Conservation (phyloP, 2,329 filamentous ascomycete species). For the Paraphoma sp. region DNA sequence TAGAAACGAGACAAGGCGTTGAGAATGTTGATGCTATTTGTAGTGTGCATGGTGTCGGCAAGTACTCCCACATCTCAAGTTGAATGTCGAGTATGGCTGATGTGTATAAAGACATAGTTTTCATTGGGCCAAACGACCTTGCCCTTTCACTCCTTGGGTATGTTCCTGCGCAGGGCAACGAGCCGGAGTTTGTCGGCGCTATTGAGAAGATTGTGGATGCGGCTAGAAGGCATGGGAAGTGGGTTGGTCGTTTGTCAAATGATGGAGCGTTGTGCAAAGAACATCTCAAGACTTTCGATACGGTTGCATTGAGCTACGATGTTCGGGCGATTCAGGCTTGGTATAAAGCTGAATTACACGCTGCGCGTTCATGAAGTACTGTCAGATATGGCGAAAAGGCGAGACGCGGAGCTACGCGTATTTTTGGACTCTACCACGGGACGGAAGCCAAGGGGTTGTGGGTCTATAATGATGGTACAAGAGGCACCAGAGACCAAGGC, state of each 20-base stretch:
- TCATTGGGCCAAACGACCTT: constrained; percentile 71
- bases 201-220: constrained; percentile 60
- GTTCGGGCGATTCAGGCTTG: constrained; percentile 59
- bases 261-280: constrained; percentile 50
- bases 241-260: constrained; percentile 62
- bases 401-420: too few species aligned
- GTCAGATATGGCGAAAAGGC: too few species aligned
- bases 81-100: neutral
- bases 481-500: too few species aligned
- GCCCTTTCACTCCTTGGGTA: constrained; percentile 63
- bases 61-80: neutral
- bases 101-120: constrained; percentile 61
- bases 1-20: constrained; percentile 70
- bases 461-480: too few species aligned
- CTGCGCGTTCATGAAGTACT: constrained; percentile 12
- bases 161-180: constrained; percentile 60
- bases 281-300: constrained; percentile 49
- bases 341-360: constrained; percentile 47
- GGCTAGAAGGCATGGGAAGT: constrained; percentile 68
- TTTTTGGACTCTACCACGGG: too few species aligned
- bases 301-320: constrained; percentile 55
- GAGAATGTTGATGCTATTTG: constrained; percentile 68
- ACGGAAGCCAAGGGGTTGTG: too few species aligned
- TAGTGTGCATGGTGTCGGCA: constrained; percentile 59
- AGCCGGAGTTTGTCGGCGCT: constrained; percentile 65